Evolutionary conservation across 140 eudicot species (phyloP).

Genomic region (Ambrosia hybrid): DNA sequence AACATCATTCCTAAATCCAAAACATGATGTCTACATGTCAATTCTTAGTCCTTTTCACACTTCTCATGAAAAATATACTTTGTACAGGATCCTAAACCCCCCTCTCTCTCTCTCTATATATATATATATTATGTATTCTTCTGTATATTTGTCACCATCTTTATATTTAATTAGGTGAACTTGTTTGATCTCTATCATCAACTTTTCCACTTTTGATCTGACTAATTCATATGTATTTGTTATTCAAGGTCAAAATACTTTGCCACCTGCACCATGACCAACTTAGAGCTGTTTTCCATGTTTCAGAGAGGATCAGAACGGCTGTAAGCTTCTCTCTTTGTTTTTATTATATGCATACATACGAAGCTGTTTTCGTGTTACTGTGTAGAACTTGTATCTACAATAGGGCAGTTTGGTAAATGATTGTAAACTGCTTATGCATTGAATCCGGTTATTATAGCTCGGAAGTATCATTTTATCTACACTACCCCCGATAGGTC

Average conservation of each 20-base stretch:
- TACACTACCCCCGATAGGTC: constrained; percentile 83
- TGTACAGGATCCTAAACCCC: too few species aligned
- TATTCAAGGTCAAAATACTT: constrained; percentile 18
- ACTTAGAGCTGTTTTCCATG: constrained; percentile 69
- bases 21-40: too few species aligned
- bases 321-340: constrained; percentile 50
- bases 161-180: not conserved
- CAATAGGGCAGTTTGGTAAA: not conserved
- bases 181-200: not conserved
- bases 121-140: not conserved
- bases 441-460: constrained; percentile 49
- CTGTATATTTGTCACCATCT: not conserved
- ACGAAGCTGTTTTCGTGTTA: not conserved
- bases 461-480: constrained; percentile 69
- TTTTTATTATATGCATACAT: constrained; percentile 4
- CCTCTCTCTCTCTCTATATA: too few species aligned
- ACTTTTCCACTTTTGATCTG: not conserved
- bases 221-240: not conserved
- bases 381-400: not conserved
- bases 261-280: constrained; percentile 17
- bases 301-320: constrained; percentile 67
- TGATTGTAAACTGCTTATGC: constrained; percentile 2
- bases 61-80: too few species aligned
- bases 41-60: too few species aligned
- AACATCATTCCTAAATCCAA: too few species aligned